phyloP scores from a whole-genome alignment of 306 rosid species.

The Ochetophila trinervis region DNA sequence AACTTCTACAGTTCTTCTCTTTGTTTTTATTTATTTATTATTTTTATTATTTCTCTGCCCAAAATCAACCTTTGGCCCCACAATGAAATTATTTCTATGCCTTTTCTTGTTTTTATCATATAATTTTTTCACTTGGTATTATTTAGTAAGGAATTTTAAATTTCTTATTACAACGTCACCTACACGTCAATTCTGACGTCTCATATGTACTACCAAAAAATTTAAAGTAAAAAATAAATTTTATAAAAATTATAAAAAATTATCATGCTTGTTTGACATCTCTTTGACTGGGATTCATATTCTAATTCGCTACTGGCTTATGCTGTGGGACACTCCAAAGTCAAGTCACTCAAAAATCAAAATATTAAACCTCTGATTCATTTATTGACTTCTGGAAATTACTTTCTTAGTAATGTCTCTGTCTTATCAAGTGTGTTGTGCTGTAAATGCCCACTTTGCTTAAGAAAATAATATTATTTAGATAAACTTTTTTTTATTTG shows the following conservation, averaged over 20 bases:
- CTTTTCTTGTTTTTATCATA: not conserved
- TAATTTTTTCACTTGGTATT: not conserved
- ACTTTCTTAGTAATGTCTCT: too few relatives aligned
- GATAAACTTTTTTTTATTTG: too few relatives aligned
- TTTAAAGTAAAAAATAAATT: not conserved
- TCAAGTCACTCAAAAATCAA: too few relatives aligned
- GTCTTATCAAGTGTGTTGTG: too few relatives aligned
- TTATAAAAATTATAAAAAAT: not conserved
- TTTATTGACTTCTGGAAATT: too few relatives aligned
- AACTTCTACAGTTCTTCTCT: conserved; percentile 23
- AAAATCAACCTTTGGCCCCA: conserved; percentile 42
- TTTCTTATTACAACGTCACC: conserved; percentile 25
- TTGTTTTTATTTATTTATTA: conserved; percentile 1
- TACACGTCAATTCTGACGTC: conserved; percentile 39
- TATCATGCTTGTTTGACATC: conserved; percentile 4
- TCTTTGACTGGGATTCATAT: conserved; percentile 1
- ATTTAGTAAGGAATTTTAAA: not conserved
- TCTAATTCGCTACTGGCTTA: too few relatives aligned
- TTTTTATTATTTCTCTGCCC: conserved; percentile 1
- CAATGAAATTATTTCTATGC: conserved; percentile 34
- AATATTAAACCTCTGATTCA: too few relatives aligned
- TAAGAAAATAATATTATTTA: too few relatives aligned
- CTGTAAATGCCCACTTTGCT: too few relatives aligned
- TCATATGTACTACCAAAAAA: not conserved
- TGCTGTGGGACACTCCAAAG: too few relatives aligned